Percentiles rank a stretch among this genome's conserved stretches.
Conservation (phyloP, 1,284 basidiomycete genomes). For the Ceratobasidium sp. region DNA sequence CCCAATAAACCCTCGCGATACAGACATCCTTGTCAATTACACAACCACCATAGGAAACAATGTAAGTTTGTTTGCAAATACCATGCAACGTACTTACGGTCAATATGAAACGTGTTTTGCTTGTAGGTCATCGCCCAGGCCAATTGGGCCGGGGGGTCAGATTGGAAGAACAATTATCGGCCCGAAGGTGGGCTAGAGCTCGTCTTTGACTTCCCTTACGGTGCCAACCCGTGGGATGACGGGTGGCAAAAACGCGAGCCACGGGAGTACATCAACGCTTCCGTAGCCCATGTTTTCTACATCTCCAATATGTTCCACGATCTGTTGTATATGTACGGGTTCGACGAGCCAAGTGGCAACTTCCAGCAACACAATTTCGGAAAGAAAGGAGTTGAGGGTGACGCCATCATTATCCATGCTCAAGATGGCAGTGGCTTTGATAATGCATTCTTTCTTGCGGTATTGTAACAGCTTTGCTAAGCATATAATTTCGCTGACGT, state of each 20-base stretch:
- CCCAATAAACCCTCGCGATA: conserved; percentile 52
- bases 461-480: not conserved
- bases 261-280: conserved; percentile 83
- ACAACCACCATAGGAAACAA: conserved; percentile 91
- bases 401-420: conserved; percentile 92
- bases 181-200: conserved; percentile 67
- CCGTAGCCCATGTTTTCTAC: conserved; percentile 91
- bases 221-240: too few species aligned
- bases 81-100: not conserved
- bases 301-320: conserved; percentile 80
- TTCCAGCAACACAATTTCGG: conserved; percentile 98
- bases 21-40: conserved; percentile 61
- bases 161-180: conserved; percentile 79
- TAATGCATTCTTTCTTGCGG: conserved; percentile 67
- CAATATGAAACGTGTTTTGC: too few species aligned
- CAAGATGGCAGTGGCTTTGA: conserved; percentile 88
- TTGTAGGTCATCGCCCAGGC: conserved; percentile 78
- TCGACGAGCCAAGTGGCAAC: conserved; percentile 91
- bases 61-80: conserved; percentile 52
- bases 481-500: not conserved
- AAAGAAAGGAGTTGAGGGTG: conserved; percentile 82
- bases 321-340: conserved; percentile 70
- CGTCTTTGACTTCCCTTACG: conserved; percentile 76
- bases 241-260: conserved; percentile 66
- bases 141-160: conserved; percentile 84